phyloP scores from a whole-genome alignment of 495 filamentous ascomycete species.

The Coniosporium apollinis region DNA sequence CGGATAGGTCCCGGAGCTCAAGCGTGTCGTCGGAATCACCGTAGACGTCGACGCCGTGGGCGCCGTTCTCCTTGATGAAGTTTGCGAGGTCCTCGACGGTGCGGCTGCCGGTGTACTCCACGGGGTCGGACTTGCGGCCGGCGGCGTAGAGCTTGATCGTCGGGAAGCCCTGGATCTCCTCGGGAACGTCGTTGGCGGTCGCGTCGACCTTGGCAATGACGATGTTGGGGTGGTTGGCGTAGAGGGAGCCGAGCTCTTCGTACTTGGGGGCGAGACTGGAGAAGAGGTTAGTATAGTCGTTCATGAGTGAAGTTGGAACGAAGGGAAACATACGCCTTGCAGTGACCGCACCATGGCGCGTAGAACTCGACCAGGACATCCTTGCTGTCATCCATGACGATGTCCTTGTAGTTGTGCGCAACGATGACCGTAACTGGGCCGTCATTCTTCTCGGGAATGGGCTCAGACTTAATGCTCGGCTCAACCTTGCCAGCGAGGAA shows the following conservation, averaged over 20 bases:
- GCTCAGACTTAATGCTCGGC: slow-evolving; percentile 95
- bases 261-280: slow-evolving; percentile 49
- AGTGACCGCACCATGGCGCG: slow-evolving; percentile 98
- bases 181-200: slow-evolving; percentile 89
- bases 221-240: slow-evolving; percentile 54
- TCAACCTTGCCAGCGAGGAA: slow-evolving; percentile 79
- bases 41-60: slow-evolving; percentile 56
- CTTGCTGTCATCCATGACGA: slow-evolving; percentile 87
- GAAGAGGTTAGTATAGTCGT: slow-evolving; percentile 9
- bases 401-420: slow-evolving; percentile 81
- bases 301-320: neutral
- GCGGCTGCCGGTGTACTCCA: slow-evolving; percentile 78
- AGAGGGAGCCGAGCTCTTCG: slow-evolving; percentile 70
- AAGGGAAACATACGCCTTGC: slow-evolving; percentile 54
- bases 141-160: slow-evolving; percentile 98
- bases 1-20: slow-evolving; percentile 27
- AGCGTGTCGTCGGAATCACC: slow-evolving; percentile 28
- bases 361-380: slow-evolving; percentile 98
- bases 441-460: slow-evolving; percentile 88
- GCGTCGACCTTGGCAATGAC: slow-evolving; percentile 96
- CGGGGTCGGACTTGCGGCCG: slow-evolving; percentile 64
- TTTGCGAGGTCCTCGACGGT: slow-evolving; percentile 85
- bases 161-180: slow-evolving; percentile 94
- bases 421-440: slow-evolving; percentile 79
- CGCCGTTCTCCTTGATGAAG: slow-evolving; percentile 91